Conservation (phyloP, 1,139 yeast species). For the Schwanniomyces etchellsii region DNA sequence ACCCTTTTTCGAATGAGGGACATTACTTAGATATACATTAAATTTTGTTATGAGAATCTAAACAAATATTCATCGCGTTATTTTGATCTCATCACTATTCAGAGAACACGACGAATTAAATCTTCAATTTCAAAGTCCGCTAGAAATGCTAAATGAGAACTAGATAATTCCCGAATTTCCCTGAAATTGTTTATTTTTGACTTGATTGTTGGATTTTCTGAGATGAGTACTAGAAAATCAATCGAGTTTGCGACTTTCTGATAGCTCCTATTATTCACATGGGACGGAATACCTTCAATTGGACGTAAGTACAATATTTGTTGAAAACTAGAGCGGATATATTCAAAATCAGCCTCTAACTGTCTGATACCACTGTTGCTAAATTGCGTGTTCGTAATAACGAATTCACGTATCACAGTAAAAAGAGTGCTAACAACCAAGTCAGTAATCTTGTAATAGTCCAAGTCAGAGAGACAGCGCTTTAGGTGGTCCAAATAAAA, state of each 20-base stretch:
- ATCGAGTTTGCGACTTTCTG: conserved; percentile 29
- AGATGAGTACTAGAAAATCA: conserved; percentile 28
- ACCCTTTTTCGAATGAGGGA: conserved; percentile 37
- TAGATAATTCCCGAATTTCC: conserved; percentile 20
- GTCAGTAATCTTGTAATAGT: conserved; percentile 25
- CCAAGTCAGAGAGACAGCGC: conserved; percentile 21
- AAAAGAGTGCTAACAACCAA: conserved; percentile 44
- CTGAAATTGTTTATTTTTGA: conserved; percentile 11
- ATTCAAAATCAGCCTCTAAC: conserved; percentile 47
- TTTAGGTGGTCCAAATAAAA: conserved; percentile 30
- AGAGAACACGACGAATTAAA: conserved; percentile 24
- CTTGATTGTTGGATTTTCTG: conserved; percentile 18
- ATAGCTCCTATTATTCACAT: conserved; percentile 23
- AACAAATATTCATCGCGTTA: too few species aligned
- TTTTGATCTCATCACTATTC: conserved; percentile 2
- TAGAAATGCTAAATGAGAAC: conserved; percentile 17
- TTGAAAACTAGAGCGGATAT: conserved; percentile 35
- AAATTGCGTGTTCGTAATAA: conserved; percentile 63
- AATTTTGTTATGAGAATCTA: too few species aligned
- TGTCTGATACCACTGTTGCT: conserved; percentile 51
- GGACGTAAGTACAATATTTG: conserved; percentile 13
- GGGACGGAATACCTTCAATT: conserved; percentile 12
- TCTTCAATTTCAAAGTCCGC: conserved; percentile 31
- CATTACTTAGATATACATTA: too few species aligned
- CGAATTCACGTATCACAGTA: conserved; percentile 47